phyloP scores from a whole-genome alignment of 176 grass and related monocot species.

The Oryza meyeriana region DNA sequence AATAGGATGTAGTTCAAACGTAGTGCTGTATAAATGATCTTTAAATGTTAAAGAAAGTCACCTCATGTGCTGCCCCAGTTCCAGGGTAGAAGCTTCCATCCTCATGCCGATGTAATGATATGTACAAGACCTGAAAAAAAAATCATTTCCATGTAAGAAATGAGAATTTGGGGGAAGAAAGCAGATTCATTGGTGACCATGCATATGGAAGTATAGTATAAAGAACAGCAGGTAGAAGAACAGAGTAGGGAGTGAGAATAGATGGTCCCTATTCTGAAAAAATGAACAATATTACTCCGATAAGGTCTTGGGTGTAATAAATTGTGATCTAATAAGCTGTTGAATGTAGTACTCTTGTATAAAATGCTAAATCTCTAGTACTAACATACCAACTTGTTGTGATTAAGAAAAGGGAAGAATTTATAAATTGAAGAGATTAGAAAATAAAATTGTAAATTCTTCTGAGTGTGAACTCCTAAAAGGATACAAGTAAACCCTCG shows the following conservation, averaged over 20 bases:
- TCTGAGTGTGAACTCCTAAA: neutral
- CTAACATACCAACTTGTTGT: neutral
- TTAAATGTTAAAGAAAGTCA: conserved; percentile 32
- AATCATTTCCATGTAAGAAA: conserved; percentile 5
- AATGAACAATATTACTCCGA: neutral
- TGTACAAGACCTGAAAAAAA: conserved; percentile 67
- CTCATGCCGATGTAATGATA: conserved; percentile 98
- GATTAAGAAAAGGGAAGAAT: conserved; percentile 15
- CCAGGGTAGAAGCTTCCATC: conserved; percentile 95
- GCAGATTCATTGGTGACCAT: neutral
- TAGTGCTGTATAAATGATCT: conserved; percentile 12
- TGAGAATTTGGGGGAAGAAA: neutral
- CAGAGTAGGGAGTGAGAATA: neutral
- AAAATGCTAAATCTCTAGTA: neutral
- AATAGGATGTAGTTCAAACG: conserved; percentile 7
- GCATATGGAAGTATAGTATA: conserved; percentile 4
- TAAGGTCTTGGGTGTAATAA: neutral
- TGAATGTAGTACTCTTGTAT: neutral
- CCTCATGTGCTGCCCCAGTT: conserved; percentile 87
- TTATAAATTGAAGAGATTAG: neutral
- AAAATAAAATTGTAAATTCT: neutral
- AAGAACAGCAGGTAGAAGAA: neutral
- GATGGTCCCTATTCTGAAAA: neutral
- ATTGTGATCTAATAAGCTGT: neutral
- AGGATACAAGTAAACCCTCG: neutral